phyloP scores from a whole-genome alignment of 2,329 filamentous ascomycete species.

The Cryphonectria radicalis region DNA sequence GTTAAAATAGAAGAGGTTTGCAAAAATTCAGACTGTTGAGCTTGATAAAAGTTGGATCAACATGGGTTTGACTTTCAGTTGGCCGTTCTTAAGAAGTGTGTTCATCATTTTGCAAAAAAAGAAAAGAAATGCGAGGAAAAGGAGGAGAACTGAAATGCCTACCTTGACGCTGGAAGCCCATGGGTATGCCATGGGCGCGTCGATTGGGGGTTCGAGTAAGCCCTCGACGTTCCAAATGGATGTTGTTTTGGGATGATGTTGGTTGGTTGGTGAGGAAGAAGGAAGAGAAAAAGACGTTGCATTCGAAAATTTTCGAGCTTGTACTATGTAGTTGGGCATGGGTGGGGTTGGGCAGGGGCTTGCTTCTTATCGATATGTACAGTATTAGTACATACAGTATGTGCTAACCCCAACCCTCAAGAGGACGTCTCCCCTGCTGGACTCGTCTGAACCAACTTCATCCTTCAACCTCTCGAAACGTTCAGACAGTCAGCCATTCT shows the following conservation, averaged over 20 bases:
- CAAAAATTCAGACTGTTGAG: slow-evolving; percentile 64
- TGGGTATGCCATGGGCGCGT: not conserved
- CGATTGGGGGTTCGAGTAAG: not conserved
- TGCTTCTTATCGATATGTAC: not conserved
- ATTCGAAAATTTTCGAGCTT: not conserved
- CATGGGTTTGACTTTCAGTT: slow-evolving; percentile 35
- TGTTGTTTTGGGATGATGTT: too few relatives aligned
- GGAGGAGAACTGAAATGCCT: not conserved
- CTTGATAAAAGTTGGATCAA: slow-evolving; percentile 54
- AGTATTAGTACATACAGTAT: too few relatives aligned
- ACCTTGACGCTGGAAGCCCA: not conserved
- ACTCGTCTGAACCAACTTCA: not conserved
- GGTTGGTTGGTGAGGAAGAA: not conserved
- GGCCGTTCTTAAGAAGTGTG: slow-evolving; percentile 33
- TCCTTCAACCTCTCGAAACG: too few relatives aligned
- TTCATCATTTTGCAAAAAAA: slow-evolving; percentile 31
- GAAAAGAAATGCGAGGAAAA: not conserved
- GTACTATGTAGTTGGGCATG: not conserved
- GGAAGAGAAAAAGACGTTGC: not conserved
- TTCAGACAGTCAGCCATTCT: too few relatives aligned
- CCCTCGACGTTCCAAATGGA: not conserved
- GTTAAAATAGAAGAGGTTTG: slow-evolving; percentile 3
- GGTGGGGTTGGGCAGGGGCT: not conserved
- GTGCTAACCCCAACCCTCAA: not conserved
- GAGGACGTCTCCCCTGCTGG: not conserved